Percentiles rank a stretch among this genome's conserved stretches.
phyloP scores from a whole-genome alignment of 108 stramenopile genomes.

The Chaetoceros tenuissimus region DNA sequence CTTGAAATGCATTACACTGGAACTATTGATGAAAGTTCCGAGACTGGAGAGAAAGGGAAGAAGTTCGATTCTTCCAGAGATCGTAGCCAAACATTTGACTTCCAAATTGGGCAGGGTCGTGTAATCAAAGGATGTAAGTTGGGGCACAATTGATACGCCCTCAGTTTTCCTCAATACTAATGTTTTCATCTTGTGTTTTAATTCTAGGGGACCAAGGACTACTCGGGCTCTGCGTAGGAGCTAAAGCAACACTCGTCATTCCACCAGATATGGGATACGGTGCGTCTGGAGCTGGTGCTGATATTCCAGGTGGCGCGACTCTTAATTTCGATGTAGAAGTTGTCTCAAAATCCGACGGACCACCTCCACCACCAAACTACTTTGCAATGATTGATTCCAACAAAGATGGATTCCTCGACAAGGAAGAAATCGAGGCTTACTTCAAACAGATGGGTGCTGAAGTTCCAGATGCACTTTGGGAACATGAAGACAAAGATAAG shows the following conservation, averaged over 20 bases:
- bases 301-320: slow-evolving; percentile 47
- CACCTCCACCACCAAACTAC: slow-evolving; percentile 24
- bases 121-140: slow-evolving; percentile 40
- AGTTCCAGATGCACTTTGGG: slow-evolving; percentile 23
- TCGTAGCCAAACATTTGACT: slow-evolving; percentile 14
- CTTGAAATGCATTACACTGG: slow-evolving; percentile 28
- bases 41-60: slow-evolving; percentile 14
- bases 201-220: slow-evolving; percentile 51
- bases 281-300: slow-evolving; percentile 30
- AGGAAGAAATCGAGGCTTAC: slow-evolving; percentile 18
- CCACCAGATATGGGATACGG: slow-evolving; percentile 67
- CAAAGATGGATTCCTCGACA: slow-evolving; percentile 11
- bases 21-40: slow-evolving; percentile 22
- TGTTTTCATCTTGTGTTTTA: slow-evolving; percentile 18
- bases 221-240: slow-evolving; percentile 52
- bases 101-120: slow-evolving; percentile 62
- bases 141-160: not conserved
- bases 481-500: slow-evolving; percentile 22
- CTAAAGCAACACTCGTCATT: slow-evolving; percentile 36
- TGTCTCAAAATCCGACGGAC: slow-evolving; percentile 13
- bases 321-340: slow-evolving; percentile 58
- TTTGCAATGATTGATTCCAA: slow-evolving; percentile 28
- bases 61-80: slow-evolving; percentile 25
- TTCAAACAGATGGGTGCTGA: slow-evolving; percentile 10
- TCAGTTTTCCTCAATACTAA: not conserved